Evolutionary conservation across 495 filamentous ascomycete genomes (phyloP), one percentile per base, ranked within the genome.

Genomic region (Peziza echinospora): DNA sequence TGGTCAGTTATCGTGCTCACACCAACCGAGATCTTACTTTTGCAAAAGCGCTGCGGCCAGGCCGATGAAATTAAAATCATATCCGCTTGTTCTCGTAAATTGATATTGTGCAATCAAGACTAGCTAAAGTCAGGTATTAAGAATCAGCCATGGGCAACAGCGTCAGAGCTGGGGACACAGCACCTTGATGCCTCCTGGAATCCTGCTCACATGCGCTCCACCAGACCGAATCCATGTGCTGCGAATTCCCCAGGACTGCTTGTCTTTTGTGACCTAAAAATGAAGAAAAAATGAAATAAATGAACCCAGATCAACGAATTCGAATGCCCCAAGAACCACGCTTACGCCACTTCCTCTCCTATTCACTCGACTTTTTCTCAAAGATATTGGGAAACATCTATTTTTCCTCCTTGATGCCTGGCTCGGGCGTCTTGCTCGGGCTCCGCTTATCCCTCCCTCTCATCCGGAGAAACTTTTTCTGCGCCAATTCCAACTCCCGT

Each of bases 381-480:
- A n/a, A n/a, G n/a, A n/a, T n/a, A n/a, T n/a, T n/a, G n/a, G n/a
- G n/a, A n/a, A n/a, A n/a, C n/a, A n/a, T n/a, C n/a, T 13, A 37
- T 4, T 3, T 37, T 17, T 37, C 13, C 30, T 37, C 30, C 30
- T 17, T 37, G 13, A 17, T 7, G 30, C 30, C 30, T 0, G 3
- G 30, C 3, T 37, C 30, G 13, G 30, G 30, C 3, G 13, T 37
- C 30, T 37, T 37, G 41, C n/a, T 17, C 51, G 75, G 72, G 64
- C 84, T 93, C 59, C 87, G 70, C 53, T 79, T 76, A 70, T 93
- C 85, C 48, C 85, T 71, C 22, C 85, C 83, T 25, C 85, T 70
- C 61, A 73, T 71, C 69, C 80, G 80, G 58, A 94, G 63, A 91
- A 87, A 96, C 72, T 96, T 96, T 75, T 91, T 91, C 53, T 84